Percentiles rank a stretch among this genome's conserved stretches.
Evolutionary conservation across 768 basidiomycete species (phyloP).

Genomic region (Boletus patriciae): DNA sequence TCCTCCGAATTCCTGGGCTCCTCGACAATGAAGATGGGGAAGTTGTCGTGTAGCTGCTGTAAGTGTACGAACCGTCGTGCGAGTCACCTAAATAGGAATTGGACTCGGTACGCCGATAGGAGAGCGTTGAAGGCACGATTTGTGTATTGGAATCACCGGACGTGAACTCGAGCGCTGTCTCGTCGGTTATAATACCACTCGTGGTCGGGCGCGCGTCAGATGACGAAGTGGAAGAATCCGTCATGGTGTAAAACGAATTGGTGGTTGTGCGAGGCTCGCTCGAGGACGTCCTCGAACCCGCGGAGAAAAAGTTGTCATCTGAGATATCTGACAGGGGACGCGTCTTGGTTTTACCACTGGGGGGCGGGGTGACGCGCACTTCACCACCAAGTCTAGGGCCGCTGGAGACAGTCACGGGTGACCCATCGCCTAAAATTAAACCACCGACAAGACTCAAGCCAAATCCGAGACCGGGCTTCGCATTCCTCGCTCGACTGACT

Average conservation of each 20-base stretch:
- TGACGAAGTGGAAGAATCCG: constrained; percentile 33
- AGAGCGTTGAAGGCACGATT: constrained; percentile 50
- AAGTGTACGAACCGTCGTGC: constrained; percentile 40
- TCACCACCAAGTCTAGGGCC: constrained; percentile 49
- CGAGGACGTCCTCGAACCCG: constrained; percentile 37
- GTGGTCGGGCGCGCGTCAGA: constrained; percentile 30
- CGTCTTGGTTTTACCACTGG: constrained; percentile 36
- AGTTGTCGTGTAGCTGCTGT: constrained; percentile 36
- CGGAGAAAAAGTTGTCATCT: constrained; percentile 50
- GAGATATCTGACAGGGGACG: constrained; percentile 35
- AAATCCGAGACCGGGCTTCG: constrained; percentile 45
- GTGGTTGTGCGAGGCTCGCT: constrained; percentile 29
- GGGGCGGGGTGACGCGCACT: constrained; percentile 48
- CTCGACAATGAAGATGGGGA: constrained; percentile 60
- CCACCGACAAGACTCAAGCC: constrained; percentile 43
- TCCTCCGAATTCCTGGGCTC: constrained; percentile 55
- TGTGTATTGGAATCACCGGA: constrained; percentile 45
- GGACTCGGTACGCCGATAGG: constrained; percentile 51
- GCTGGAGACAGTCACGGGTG: constrained; percentile 73
- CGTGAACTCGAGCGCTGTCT: constrained; percentile 38
- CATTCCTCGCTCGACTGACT: constrained; percentile 41
- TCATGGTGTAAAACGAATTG: constrained; percentile 38
- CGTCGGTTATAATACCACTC: constrained; percentile 39
- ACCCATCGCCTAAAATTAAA: constrained; percentile 48
- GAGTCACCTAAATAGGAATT: constrained; percentile 60